phyloP scores from a whole-genome alignment of 2,329 filamentous ascomycete species.

The Graphilbum fragrans region DNA sequence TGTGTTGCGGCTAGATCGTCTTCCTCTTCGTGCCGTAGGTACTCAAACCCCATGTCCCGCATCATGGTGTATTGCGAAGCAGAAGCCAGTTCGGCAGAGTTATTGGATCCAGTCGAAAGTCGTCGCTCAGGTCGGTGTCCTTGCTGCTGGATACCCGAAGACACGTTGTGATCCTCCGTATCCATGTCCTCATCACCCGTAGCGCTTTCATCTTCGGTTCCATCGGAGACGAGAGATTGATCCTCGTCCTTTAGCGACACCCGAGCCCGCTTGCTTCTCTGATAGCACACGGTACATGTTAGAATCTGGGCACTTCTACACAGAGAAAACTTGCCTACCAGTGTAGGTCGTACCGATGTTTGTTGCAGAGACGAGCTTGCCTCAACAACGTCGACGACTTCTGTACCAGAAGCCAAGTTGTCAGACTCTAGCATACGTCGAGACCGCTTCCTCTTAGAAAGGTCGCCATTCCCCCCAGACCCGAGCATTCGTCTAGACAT shows the following conservation, averaged over 20 bases:
- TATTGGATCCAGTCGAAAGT: not conserved
- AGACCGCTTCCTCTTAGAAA: conserved; percentile 27
- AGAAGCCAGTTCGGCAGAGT: not conserved
- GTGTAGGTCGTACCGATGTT: conserved; percentile 20
- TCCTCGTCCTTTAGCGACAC: conserved; percentile 12
- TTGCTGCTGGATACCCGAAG: too few species aligned
- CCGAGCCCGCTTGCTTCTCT: conserved; percentile 23
- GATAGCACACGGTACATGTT: not conserved
- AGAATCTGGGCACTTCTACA: too few species aligned
- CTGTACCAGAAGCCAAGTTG: conserved; percentile 15
- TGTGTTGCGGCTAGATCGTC: conserved; percentile 56
- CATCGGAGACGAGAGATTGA: too few species aligned
- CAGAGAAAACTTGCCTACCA: not conserved
- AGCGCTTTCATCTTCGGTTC: not conserved
- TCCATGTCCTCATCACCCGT: not conserved
- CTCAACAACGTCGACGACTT: conserved; percentile 22
- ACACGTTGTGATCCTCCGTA: not conserved
- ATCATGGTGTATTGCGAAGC: conserved; percentile 50
- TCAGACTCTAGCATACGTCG: conserved; percentile 22
- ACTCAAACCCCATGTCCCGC: conserved; percentile 46
- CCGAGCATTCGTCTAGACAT: too few species aligned
- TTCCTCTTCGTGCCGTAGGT: conserved; percentile 41
- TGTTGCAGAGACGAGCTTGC: conserved; percentile 27
- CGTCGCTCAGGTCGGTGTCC: not conserved
- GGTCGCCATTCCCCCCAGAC: not conserved